Evolutionary conservation across 148 eudicot genomes (phyloP).

Genomic region (Rhododendron kiyosumense): DNA sequence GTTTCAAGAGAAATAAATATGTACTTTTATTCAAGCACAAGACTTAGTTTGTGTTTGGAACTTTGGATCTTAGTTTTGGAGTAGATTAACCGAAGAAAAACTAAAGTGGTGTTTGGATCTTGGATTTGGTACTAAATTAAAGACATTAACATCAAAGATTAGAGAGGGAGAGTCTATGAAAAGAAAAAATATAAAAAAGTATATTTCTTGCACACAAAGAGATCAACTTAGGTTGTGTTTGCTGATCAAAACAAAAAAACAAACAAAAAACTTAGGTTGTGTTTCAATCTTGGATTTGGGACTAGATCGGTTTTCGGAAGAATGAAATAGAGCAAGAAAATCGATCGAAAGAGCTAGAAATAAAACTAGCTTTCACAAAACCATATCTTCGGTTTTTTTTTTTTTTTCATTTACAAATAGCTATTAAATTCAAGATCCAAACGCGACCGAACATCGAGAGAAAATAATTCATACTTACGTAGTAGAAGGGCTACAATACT

Average conservation of each 20-base stretch:
- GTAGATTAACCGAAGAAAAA: not conserved
- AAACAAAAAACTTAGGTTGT: not conserved
- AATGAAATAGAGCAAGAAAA: not conserved
- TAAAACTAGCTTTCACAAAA: not conserved
- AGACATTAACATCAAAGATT: no score
- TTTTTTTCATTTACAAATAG: not conserved
- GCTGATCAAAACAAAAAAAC: no score
- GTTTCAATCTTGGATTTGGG: not conserved
- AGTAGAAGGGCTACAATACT: constrained; percentile 57
- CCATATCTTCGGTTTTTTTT: not conserved
- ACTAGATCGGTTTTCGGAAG: no score
- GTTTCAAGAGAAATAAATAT: not conserved
- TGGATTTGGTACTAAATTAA: not conserved
- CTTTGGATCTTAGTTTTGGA: not conserved
- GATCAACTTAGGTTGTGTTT: no score
- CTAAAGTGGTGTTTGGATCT: not conserved
- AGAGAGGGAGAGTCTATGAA: no score
- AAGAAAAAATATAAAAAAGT: no score
- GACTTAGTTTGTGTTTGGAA: not conserved
- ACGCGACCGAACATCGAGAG: not conserved
- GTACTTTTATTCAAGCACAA: not conserved
- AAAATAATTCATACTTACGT: constrained; percentile 25
- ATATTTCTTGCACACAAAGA: no score
- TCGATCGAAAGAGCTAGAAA: not conserved
- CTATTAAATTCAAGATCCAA: not conserved